phyloP scores from a whole-genome alignment of 257 asterid genomes.

The Gentiana dahurica region DNA sequence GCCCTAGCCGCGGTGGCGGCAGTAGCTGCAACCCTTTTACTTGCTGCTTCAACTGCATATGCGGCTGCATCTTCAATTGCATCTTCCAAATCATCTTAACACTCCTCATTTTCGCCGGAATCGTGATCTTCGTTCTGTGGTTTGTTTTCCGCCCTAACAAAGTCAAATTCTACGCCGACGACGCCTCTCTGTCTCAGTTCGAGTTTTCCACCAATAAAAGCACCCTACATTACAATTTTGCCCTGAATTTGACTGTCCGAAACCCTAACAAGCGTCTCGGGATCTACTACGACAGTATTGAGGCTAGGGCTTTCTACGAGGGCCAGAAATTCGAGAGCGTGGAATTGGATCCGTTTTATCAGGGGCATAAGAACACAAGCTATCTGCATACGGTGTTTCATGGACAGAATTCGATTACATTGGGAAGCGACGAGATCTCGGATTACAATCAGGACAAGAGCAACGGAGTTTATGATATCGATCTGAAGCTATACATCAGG shows the following conservation, averaged over 20 bases:
- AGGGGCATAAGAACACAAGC: constrained; percentile 45
- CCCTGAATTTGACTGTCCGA: constrained; percentile 49
- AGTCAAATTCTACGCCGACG: constrained; percentile 45
- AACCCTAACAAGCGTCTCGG: constrained; percentile 82
- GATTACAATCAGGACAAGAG: constrained; percentile 23
- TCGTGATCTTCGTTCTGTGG: constrained; percentile 35
- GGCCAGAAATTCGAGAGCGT: constrained; percentile 33
- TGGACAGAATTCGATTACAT: constrained; percentile 25
- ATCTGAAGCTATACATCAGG: constrained; percentile 35
- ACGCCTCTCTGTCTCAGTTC: constrained; percentile 57
- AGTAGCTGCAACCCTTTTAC: constrained; percentile 64
- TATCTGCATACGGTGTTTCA: constrained; percentile 23
- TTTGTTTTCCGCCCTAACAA: constrained; percentile 68
- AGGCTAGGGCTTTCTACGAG: constrained; percentile 54
- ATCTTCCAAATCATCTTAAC: constrained; percentile 46
- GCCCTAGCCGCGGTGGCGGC: constrained; percentile 31
- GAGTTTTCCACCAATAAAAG: constrained; percentile 40
- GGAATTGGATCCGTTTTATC: constrained; percentile 35
- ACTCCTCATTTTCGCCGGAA: constrained; percentile 29
- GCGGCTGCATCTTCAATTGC: constrained; percentile 49
- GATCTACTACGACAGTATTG: constrained; percentile 65
- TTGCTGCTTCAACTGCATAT: constrained; percentile 61
- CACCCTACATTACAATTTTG: constrained; percentile 53
- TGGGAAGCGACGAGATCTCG: constrained; percentile 24
- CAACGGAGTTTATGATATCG: constrained; percentile 29